phyloP scores from a whole-genome alignment of 345 rosid genomes.

The Psidium friedrichsthalianum region DNA sequence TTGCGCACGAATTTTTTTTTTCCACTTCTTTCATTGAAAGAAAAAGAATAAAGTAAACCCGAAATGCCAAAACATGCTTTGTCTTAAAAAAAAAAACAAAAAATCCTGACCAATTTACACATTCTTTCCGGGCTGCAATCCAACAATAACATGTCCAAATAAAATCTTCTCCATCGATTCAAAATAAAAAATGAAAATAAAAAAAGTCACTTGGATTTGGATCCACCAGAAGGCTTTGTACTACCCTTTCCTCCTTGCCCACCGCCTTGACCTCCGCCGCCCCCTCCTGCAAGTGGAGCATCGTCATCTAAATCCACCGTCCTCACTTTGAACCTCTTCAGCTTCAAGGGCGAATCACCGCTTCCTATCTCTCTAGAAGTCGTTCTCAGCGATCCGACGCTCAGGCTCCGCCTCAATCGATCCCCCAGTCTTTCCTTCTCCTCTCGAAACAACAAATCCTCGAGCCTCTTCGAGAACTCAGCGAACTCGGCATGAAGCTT shows the following conservation, averaged over 20 bases:
- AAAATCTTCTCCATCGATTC: neutral
- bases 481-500: constrained; percentile 9
- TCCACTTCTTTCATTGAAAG: too few relatives aligned
- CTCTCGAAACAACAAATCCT: neutral
- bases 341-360: constrained; percentile 8
- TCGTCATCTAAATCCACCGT: constrained; percentile 6
- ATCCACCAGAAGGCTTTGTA: constrained; percentile 2
- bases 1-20: too few relatives aligned
- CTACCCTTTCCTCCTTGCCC: constrained; percentile 1
- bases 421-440: neutral
- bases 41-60: neutral
- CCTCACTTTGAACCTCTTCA: constrained; percentile 27
- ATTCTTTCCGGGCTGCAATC: neutral
- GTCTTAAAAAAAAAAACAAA: neutral
- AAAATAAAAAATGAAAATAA: neutral
- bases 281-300: neutral
- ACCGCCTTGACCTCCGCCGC: neutral
- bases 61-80: neutral
- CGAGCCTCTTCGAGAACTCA: constrained; percentile 6
- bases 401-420: constrained; percentile 21
- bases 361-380: constrained; percentile 1
- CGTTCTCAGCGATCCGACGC: constrained; percentile 21
- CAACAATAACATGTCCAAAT: neutral
- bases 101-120: neutral
- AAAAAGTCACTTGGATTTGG: neutral